Evolutionary conservation across 1,139 yeast species (phyloP), one percentile per base, ranked within the genome.

Genomic region (Suhomyces bokatorum): DNA sequence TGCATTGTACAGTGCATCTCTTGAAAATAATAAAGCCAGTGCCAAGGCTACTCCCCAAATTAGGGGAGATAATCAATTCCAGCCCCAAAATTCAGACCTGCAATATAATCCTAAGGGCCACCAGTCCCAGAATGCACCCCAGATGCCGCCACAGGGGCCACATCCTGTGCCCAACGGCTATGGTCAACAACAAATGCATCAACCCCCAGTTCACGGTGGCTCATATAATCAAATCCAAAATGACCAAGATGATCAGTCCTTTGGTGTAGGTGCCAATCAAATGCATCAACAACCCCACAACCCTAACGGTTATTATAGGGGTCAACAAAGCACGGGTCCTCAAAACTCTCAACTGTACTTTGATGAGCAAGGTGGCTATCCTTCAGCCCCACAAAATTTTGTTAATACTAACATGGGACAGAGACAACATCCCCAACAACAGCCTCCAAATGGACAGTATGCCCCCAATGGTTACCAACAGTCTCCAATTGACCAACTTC

Each of bases 1-100:
- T 47, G 80, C 80, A 1, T 44, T 72, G 12, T 73, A 70, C 50
- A 73, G 75, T 2, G 75, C 70, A 17, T 52, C 55, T 10, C 53
- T 68, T 38, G 64, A 65, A 44, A 68, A 65, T 7, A 70, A 13
- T 16, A 16, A 33, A 16, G n/a, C n/a, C n/a, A 43, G 39, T 22
- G 22, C 32, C 10, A 15, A 28, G 14, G 16, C 15, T 37, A 35
- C 36, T 33, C 35, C 45, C 14, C 34, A 24, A 28, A 28, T 15
- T 12, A 37, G 15, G 29, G 24, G 24, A 7, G 32, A 27, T 2
- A 29, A 29, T 22, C 34, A 32, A 24, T 36, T 39, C 26, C 35
- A 16, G 7, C n/a, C 35, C 11, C 24, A 20, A 20, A 33, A 29
- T 13, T 12, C 26, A 16, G 39, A 13, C 11, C 29, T 14, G n/a